phyloP scores from a whole-genome alignment of 2,329 filamentous ascomycete genomes.

The Xylaria arbuscula region DNA sequence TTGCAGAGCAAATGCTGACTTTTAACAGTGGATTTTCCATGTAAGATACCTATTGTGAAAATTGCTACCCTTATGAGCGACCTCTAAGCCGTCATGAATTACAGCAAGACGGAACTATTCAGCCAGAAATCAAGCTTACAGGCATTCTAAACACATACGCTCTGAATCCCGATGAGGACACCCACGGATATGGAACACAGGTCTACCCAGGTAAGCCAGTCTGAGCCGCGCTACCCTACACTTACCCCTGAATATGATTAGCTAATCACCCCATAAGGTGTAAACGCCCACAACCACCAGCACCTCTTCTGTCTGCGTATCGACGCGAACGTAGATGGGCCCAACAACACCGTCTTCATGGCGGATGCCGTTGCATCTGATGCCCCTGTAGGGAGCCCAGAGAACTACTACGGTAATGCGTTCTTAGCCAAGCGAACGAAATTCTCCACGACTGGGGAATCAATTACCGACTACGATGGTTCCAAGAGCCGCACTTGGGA shows the following conservation, averaged over 20 bases:
- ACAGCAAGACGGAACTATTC: slow-evolving; percentile 86
- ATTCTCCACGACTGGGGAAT: slow-evolving; percentile 74
- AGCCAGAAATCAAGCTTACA: slow-evolving; percentile 90
- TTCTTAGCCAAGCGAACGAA: slow-evolving; percentile 89
- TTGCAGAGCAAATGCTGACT: slow-evolving; percentile 55
- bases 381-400: slow-evolving; percentile 79
- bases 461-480: slow-evolving; percentile 84
- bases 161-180: slow-evolving; percentile 82
- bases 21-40: slow-evolving; percentile 85
- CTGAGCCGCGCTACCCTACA: slow-evolving; percentile 1
- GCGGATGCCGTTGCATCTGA: slow-evolving; percentile 78
- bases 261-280: slow-evolving; percentile 58
- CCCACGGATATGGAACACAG: slow-evolving; percentile 88
- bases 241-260: slow-evolving; percentile 15
- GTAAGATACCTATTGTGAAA: slow-evolving; percentile 41
- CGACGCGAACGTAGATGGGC: slow-evolving; percentile 87
- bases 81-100: slow-evolving; percentile 36
- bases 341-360: slow-evolving; percentile 85
- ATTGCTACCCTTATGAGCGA: background rate
- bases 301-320: slow-evolving; percentile 93
- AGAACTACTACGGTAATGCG: slow-evolving; percentile 91
- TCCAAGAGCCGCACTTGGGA: slow-evolving; percentile 87
- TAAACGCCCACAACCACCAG: slow-evolving; percentile 96
- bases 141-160: slow-evolving; percentile 93
- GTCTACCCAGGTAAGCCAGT: slow-evolving; percentile 73